Base-by-base conservation (phyloP, 305 asterid genomes). In the Fraxinus paxiana region DNA sequence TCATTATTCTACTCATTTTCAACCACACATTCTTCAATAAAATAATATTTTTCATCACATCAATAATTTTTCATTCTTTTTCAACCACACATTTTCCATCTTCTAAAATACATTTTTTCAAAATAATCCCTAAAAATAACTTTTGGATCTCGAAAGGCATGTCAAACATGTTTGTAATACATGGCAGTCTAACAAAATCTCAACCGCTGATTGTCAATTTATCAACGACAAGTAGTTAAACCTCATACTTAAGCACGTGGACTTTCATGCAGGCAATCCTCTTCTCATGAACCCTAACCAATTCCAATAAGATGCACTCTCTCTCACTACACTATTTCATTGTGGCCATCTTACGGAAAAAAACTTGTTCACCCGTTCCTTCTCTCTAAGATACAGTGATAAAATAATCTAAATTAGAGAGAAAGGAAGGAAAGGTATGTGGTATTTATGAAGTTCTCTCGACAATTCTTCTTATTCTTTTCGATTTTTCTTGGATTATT, bases 201-300 rank as follows among this genome's bases (percentile, higher is more conserved):
- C 65, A 54, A 54, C 65, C 65, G 65, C 18, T 17, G 24, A 48
- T 5, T 5, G 24, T 17, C 24, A 51, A 1, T 51, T 17, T 3
- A 54, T 54, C 65, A 54, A 54, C 65, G 26, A 17, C 65, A 17
- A 1, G 3, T 0, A 5, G 65, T 54, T 1, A 54, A 17, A 54
- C 24, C 65, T 6, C 24, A n/a, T 54, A 54, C 24, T 54, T 5
- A 1, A 54, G 65, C 26, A n/a, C 24, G 8, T 65, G 35, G 73
- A 26, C 73, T 9, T 24, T 51, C 83, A 65, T 5, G 78, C 79
- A 84, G 80, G 67, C 48, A 75, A 84, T 77, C 65, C 24, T 77
- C 30, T 71, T 81, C 87, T 77, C 78, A 77, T 56, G 84, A 87
- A 85, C 87, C 87, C 88, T 83, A 85, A 87, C 80, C 85, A 46